Percentiles rank a stretch among this genome's conserved stretches.
phyloP scores from a whole-genome alignment of 2,329 filamentous ascomycete species.

The Colletotrichum salicis region DNA sequence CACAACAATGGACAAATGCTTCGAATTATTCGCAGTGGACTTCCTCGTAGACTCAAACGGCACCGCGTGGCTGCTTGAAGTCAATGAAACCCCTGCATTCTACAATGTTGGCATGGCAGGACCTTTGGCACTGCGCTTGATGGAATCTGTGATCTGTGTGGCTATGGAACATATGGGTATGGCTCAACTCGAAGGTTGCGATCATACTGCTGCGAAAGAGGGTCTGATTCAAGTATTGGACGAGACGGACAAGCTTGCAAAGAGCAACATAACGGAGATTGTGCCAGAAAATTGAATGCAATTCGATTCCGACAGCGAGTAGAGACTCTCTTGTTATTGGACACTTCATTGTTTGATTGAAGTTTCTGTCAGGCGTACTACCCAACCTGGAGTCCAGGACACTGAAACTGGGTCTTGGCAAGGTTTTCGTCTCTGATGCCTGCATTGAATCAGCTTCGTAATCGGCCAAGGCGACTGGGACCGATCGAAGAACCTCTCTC shows the following conservation, averaged over 20 bases:
- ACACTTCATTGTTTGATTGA: no score
- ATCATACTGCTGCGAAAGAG: constrained; percentile 31
- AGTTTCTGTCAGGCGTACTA: no score
- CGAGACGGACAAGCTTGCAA: constrained; percentile 42
- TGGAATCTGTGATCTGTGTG: constrained; percentile 49
- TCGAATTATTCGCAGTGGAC: constrained; percentile 50
- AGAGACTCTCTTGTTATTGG: no score
- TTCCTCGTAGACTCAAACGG: constrained; percentile 48
- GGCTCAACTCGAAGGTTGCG: constrained; percentile 25
- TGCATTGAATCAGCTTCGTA: no score
- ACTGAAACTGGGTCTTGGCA: no score
- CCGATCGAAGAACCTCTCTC: no score
- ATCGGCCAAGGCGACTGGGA: no score
- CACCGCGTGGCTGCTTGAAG: constrained; percentile 48
- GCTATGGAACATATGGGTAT: constrained; percentile 48
- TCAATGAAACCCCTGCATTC: constrained; percentile 52
- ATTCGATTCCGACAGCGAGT: no score
- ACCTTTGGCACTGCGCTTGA: constrained; percentile 45
- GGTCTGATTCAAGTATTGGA: constrained; percentile 42
- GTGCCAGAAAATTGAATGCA: constrained; percentile 35
- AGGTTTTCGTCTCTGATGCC: no score
- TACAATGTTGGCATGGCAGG: constrained; percentile 49
- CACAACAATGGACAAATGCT: constrained; percentile 48
- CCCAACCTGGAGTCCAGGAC: no score
- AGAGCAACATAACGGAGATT: constrained; percentile 44